phyloP scores from a whole-genome alignment of 2,329 filamentous ascomycete species.

The Colletotrichum truncatum region DNA sequence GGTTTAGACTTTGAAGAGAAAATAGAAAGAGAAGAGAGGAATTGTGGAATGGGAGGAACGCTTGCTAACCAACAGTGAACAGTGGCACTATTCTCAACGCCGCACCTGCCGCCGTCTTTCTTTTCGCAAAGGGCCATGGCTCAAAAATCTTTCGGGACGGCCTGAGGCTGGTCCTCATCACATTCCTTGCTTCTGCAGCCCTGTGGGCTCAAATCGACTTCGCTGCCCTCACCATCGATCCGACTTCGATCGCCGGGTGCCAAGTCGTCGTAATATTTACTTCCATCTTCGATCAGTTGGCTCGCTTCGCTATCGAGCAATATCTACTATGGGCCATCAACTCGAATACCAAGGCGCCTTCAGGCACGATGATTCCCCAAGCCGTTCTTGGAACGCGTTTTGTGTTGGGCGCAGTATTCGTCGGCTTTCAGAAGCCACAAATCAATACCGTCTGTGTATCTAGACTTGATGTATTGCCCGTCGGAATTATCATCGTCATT shows the following conservation, averaged over 20 bases:
- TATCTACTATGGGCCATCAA: constrained; percentile 62
- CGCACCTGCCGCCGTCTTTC: constrained; percentile 55
- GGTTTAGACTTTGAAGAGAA: not conserved
- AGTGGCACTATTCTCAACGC: constrained; percentile 65
- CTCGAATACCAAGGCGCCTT: constrained; percentile 45
- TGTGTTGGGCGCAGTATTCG: constrained; percentile 62
- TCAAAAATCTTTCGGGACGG: constrained; percentile 62
- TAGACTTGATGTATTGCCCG: constrained; percentile 50
- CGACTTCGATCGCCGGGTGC: constrained; percentile 53
- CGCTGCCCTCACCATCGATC: constrained; percentile 56
- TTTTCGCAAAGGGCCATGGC: constrained; percentile 56
- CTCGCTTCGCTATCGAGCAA: constrained; percentile 62
- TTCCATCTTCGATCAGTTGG: constrained; percentile 65
- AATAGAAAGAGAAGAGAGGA: not conserved
- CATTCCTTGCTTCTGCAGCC: constrained; percentile 59
- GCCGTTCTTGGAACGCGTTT: constrained; percentile 57
- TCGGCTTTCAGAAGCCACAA: constrained; percentile 62
- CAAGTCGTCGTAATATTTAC: constrained; percentile 62
- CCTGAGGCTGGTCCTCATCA: constrained; percentile 71
- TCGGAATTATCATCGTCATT: constrained; percentile 55
- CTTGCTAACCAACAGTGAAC: constrained; percentile 37
- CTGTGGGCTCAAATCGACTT: constrained; percentile 65
- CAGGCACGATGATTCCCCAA: constrained; percentile 53
- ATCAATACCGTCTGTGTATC: constrained; percentile 63
- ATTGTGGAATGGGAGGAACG: not conserved